Conservation (phyloP, 306 rosid species). For the Cucurbita pepo region DNA sequence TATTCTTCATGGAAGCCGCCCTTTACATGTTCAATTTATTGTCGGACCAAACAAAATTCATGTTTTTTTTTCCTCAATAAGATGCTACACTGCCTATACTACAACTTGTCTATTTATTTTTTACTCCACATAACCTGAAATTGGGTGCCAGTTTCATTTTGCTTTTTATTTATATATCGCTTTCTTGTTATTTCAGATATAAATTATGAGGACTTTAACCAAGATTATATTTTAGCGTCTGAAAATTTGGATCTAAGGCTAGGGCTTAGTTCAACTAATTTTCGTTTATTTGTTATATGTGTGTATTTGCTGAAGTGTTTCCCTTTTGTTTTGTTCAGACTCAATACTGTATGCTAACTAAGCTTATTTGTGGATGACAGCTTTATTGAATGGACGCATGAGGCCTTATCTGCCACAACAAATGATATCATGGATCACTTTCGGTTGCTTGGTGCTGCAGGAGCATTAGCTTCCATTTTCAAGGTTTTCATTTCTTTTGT, state of each 20-base stretch:
- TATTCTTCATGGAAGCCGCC: neutral
- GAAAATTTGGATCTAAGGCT: neutral
- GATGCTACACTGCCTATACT: neutral
- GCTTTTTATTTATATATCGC: neutral
- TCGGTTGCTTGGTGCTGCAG: conserved; percentile 63
- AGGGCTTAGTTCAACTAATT: conserved; percentile 3
- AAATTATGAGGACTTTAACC: neutral
- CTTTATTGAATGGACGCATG: conserved; percentile 77
- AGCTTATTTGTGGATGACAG: conserved; percentile 30
- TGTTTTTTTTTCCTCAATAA: neutral
- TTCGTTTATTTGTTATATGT: neutral
- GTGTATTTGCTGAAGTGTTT: neutral
- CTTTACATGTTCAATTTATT: neutral
- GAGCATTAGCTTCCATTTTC: conserved; percentile 73
- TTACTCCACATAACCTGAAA: neutral
- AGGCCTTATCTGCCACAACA: conserved; percentile 46
- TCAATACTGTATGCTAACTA: conserved; percentile 13
- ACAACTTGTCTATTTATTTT: neutral
- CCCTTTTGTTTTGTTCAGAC: neutral
- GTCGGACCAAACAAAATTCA: neutral
- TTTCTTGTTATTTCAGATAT: neutral
- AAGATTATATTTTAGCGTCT: neutral
- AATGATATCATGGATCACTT: conserved; percentile 56
- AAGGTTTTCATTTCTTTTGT: conserved; percentile 43
- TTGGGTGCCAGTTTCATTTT: neutral